Percentiles rank a stretch among this genome's conserved stretches.
These are phyloP conservation scores for Solanum tarapatanum DNA, from an alignment of 257 asterid genomes.

Conservation along the genomic window DNA sequence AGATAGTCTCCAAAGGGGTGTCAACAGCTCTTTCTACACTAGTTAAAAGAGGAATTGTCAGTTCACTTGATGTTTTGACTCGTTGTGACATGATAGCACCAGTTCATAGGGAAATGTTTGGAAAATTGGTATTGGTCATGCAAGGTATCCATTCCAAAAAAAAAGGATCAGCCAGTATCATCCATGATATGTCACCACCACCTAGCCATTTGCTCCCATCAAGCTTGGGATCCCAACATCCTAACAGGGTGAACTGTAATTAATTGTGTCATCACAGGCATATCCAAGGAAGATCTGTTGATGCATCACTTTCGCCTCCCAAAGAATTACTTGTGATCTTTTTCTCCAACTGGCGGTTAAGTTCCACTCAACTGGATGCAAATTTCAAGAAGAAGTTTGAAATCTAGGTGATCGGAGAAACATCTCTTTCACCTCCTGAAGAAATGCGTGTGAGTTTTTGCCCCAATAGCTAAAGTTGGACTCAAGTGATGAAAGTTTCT, in stretches of 20 bases:
- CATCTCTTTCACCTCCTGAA: not conserved
- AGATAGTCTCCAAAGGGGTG: constrained; percentile 32
- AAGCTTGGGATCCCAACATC: not conserved
- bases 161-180: not conserved
- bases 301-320: not conserved
- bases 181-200: not conserved
- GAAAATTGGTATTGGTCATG: constrained; percentile 21
- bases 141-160: not conserved
- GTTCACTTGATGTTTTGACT: constrained; percentile 47
- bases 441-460: not conserved
- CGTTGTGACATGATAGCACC: constrained; percentile 41
- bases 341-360: not conserved
- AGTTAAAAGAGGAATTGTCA: constrained; percentile 39
- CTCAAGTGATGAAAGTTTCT: not conserved
- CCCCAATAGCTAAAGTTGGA: not conserved
- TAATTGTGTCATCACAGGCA: not conserved
- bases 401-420: not conserved
- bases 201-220: not conserved
- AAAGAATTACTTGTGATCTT: not conserved
- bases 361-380: not conserved
- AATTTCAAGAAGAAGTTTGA: not conserved
- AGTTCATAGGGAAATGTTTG: constrained; percentile 44
- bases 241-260: not conserved
- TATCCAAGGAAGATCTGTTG: not conserved
- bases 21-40: constrained; percentile 43